phyloP scores from a whole-genome alignment of 257 asterid species.

The Coffea canephora region DNA sequence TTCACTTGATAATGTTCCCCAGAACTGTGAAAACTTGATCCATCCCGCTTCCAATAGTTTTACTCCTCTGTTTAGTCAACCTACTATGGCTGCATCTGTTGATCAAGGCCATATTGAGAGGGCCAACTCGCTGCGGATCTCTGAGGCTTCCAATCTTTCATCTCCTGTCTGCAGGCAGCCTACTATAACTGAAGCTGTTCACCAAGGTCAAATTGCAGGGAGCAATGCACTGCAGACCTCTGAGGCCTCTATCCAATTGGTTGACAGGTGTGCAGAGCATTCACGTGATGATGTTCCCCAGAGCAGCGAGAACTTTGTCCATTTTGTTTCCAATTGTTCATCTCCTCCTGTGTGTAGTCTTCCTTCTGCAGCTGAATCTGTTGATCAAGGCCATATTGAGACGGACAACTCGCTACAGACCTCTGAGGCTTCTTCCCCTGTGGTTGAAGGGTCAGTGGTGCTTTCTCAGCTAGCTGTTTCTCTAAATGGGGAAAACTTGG shows the following conservation, averaged over 20 bases:
- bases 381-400: neutral
- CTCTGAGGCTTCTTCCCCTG: constrained; percentile 32
- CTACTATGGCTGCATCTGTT: no score
- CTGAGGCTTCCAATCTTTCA: neutral
- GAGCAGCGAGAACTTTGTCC: neutral
- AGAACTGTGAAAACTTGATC: neutral
- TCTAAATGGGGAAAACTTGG: constrained; percentile 1
- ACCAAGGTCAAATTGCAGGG: neutral
- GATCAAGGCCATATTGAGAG: neutral
- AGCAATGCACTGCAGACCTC: constrained; percentile 24
- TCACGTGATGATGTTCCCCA: constrained; percentile 10
- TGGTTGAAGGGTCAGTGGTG: constrained; percentile 22
- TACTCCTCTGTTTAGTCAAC: no score
- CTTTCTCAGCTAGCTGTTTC: constrained; percentile 19
- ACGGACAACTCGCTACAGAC: constrained; percentile 17
- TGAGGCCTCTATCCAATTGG: constrained; percentile 26
- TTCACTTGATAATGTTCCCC: constrained; percentile 11
- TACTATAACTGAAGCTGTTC: no score
- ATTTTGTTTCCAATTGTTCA: neutral
- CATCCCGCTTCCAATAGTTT: neutral
- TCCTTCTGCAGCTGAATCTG: neutral
- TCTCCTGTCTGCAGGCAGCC: neutral
- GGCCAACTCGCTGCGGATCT: constrained; percentile 16
- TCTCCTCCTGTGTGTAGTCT: neutral
- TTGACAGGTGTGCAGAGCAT: constrained; percentile 23